Evolutionary conservation across 805 yeast species (phyloP).

Genomic region (Nakazawaea pomicola): DNA sequence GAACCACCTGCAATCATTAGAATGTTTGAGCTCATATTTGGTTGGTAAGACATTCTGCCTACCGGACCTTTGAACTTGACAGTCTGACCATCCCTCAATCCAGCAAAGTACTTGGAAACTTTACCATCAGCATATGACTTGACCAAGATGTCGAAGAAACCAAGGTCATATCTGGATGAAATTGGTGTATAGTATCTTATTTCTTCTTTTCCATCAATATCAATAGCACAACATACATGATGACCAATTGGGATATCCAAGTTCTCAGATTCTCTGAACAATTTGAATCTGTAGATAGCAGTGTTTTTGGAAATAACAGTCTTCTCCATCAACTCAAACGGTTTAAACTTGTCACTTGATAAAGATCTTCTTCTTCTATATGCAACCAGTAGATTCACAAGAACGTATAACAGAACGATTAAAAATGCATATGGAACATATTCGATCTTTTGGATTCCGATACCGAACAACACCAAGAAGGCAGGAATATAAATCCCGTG

Average conservation of each 20-base stretch:
- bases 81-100: conserved; percentile 56
- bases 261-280: conserved; percentile 54
- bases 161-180: conserved; percentile 62
- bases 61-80: conserved; percentile 77
- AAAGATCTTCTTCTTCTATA: conserved; percentile 38
- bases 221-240: conserved; percentile 55
- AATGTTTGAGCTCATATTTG: conserved; percentile 57
- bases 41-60: conserved; percentile 57
- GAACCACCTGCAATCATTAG: conserved; percentile 81
- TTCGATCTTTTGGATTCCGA: conserved; percentile 30
- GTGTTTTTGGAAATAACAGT: conserved; percentile 66
- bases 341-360: conserved; percentile 49
- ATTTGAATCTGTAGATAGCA: conserved; percentile 70
- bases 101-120: conserved; percentile 64
- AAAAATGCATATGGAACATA: conserved; percentile 42
- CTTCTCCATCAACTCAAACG: conserved; percentile 67
- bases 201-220: conserved; percentile 44
- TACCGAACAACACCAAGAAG: conserved; percentile 55
- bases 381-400: conserved; percentile 31
- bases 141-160: conserved; percentile 71
- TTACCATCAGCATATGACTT: conserved; percentile 71
- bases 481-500: conserved; percentile 76
- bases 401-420: conserved; percentile 34
- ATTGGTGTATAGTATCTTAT: conserved; percentile 75
- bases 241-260: conserved; percentile 71